Evolutionary conservation across 2,329 filamentous ascomycete genomes (phyloP).

Genomic region (Aschersonia sp.): DNA sequence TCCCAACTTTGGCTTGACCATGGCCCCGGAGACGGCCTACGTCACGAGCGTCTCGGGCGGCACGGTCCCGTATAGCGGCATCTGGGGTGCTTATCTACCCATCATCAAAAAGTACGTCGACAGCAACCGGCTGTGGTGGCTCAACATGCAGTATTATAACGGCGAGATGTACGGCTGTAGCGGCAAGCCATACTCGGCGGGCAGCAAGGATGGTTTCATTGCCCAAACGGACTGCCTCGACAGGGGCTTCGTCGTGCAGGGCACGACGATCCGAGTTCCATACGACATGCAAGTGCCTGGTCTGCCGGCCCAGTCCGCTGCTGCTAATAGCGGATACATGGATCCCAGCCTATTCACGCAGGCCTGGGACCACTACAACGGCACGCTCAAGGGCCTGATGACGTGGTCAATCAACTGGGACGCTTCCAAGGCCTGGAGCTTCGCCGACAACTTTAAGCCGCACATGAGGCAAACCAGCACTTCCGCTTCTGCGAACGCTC

Average conservation of each 20-base stretch:
- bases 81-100: conserved; percentile 21
- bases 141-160: conserved; percentile 24
- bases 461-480: neutral
- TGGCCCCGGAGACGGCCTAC: conserved; percentile 22
- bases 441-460: conserved; percentile 14
- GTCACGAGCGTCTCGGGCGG: conserved; percentile 20
- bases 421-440: conserved; percentile 18
- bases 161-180: conserved; percentile 21
- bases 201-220: conserved; percentile 16
- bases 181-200: conserved; percentile 16
- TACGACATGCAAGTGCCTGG: conserved; percentile 20
- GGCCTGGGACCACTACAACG: conserved; percentile 16
- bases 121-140: conserved; percentile 20
- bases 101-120: conserved; percentile 22
- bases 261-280: conserved; percentile 16
- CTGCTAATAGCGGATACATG: conserved; percentile 17
- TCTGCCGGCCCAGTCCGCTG: conserved; percentile 18
- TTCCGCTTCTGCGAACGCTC: too few relatives aligned
- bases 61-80: conserved; percentile 15
- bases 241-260: conserved; percentile 15
- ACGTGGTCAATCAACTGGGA: conserved; percentile 24
- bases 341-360: conserved; percentile 12
- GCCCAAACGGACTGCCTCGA: conserved; percentile 21
- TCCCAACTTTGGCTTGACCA: conserved; percentile 43
- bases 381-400: conserved; percentile 19